Conservation (phyloP, 1,284 basidiomycete genomes). For the Ganoderma lingzhi region DNA sequence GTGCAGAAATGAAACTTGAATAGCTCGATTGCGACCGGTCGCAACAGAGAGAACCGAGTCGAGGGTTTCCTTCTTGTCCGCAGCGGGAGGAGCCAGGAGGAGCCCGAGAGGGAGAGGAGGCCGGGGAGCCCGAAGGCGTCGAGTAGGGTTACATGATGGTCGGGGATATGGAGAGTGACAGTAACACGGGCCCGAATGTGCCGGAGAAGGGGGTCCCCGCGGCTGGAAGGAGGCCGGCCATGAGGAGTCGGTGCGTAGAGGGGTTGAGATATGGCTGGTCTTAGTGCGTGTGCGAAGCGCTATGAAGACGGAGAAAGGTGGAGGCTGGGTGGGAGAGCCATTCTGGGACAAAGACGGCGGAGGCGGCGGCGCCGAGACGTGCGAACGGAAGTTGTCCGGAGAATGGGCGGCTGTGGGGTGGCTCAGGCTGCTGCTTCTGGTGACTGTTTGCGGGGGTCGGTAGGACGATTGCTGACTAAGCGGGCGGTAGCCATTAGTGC, state of each 20-base stretch:
- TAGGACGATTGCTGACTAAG: constrained; percentile 36
- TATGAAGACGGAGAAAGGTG: constrained; percentile 15
- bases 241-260: constrained; percentile 29
- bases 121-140: constrained; percentile 8
- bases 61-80: constrained; percentile 8
- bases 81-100: neutral
- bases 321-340: neutral
- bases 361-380: constrained; percentile 8
- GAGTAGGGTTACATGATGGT: constrained; percentile 9
- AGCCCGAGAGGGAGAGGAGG: neutral
- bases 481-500: constrained; percentile 27
- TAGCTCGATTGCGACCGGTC: constrained; percentile 14
- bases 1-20: constrained; percentile 24
- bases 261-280: constrained; percentile 23
- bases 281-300: constrained; percentile 6
- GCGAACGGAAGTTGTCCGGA: constrained; percentile 21
- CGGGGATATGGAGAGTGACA: neutral
- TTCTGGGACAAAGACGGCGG: neutral
- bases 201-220: constrained; percentile 18
- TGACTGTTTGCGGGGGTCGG: constrained; percentile 17
- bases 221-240: constrained; percentile 16
- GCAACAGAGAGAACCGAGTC: neutral
- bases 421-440: no score
- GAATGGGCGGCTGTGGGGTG: neutral
- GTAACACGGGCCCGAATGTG: constrained; percentile 14